Conservation (phyloP, 805 yeast species). For the Sungouiella blattae region DNA sequence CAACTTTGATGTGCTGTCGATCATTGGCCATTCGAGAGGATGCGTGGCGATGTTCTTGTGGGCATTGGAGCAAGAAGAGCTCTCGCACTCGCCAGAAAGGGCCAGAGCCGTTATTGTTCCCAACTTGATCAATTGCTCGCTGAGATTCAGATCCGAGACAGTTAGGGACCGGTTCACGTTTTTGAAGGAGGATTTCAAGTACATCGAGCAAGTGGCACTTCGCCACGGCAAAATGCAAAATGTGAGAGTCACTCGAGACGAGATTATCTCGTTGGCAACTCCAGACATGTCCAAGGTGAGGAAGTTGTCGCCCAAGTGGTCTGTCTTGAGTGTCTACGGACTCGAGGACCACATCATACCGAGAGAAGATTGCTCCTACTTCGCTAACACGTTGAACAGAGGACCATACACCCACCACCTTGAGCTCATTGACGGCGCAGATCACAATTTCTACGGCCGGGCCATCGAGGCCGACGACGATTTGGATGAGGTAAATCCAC, state of each 20-base stretch:
- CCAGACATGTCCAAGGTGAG: slow-evolving; percentile 44
- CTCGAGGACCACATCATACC: slow-evolving; percentile 65
- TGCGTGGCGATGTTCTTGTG: slow-evolving; percentile 71
- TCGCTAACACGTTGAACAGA: slow-evolving; percentile 52
- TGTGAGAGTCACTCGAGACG: slow-evolving; percentile 45
- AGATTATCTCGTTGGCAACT: slow-evolving; percentile 47
- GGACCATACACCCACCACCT: slow-evolving; percentile 51
- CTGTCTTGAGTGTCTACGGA: slow-evolving; percentile 71
- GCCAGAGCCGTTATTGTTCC: slow-evolving; percentile 48
- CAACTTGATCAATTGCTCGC: slow-evolving; percentile 66
- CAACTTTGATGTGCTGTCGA: slow-evolving; percentile 47
- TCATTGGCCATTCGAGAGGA: slow-evolving; percentile 82
- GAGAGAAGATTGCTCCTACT: slow-evolving; percentile 54
- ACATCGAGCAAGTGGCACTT: slow-evolving; percentile 33
- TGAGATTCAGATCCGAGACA: slow-evolving; percentile 57
- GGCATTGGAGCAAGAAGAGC: slow-evolving; percentile 47
- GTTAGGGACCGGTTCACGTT: slow-evolving; percentile 39
- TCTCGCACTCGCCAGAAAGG: slow-evolving; percentile 23
- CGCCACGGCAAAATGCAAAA: slow-evolving; percentile 49
- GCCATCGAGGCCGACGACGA: slow-evolving; percentile 33
- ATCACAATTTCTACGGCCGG: slow-evolving; percentile 74
- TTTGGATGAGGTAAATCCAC: slow-evolving; percentile 32
- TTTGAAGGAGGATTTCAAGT: slow-evolving; percentile 16
- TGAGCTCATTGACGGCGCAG: slow-evolving; percentile 61
- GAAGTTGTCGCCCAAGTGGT: slow-evolving; percentile 42